Evolutionary conservation across 768 basidiomycete species (phyloP).

Genomic region (Tricholoma bakamatsutake): DNA sequence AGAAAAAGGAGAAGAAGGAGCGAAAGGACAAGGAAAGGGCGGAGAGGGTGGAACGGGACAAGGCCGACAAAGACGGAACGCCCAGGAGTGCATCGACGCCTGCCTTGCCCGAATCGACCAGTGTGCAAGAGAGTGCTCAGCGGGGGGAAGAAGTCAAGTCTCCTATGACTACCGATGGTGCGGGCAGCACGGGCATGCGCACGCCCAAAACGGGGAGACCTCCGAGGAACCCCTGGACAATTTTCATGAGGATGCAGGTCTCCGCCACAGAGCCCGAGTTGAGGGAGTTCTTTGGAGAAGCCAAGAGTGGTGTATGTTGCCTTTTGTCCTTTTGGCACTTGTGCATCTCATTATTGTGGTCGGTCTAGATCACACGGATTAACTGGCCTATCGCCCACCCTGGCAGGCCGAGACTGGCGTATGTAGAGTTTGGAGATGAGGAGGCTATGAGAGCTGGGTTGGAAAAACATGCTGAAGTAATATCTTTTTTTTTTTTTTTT

Average conservation of each 20-base stretch:
- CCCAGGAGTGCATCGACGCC: constrained; percentile 26
- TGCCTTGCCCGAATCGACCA: constrained; percentile 15
- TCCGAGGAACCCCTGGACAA: constrained; percentile 74
- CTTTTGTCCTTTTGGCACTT: not conserved
- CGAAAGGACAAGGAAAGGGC: constrained; percentile 48
- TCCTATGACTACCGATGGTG: constrained; percentile 36
- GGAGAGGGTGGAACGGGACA: constrained; percentile 36
- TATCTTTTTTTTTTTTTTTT: constrained; percentile 17
- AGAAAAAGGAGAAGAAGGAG: constrained; percentile 61
- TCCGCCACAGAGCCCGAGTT: constrained; percentile 58
- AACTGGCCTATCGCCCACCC: constrained; percentile 45
- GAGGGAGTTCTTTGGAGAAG: constrained; percentile 71
- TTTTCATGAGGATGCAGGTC: constrained; percentile 66
- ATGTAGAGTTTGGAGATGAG: constrained; percentile 88
- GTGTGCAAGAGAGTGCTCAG: constrained; percentile 7
- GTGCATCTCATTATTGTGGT: not conserved
- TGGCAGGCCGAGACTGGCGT: constrained; percentile 61
- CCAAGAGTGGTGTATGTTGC: constrained; percentile 48
- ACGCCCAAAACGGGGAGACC: constrained; percentile 67
- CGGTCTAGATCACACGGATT: constrained; percentile 58
- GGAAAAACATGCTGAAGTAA: constrained; percentile 67
- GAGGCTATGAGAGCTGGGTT: constrained; percentile 78
- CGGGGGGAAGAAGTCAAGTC: constrained; percentile 42
- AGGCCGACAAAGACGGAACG: constrained; percentile 24
- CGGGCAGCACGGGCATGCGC: constrained; percentile 53